phyloP scores from a whole-genome alignment of 2,329 filamentous ascomycete genomes.

The Penicillium sumatraense region DNA sequence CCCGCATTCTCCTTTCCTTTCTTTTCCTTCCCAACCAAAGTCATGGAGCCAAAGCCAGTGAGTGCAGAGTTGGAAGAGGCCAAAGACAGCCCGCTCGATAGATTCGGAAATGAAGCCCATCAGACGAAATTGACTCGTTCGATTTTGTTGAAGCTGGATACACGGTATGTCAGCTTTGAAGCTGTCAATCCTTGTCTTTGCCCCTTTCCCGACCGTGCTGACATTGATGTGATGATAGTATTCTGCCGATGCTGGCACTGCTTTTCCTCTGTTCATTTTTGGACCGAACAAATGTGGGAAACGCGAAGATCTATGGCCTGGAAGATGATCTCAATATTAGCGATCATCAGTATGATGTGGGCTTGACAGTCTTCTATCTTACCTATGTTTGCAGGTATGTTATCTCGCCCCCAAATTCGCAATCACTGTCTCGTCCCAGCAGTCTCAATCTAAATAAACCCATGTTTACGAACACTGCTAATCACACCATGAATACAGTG shows the following conservation, averaged over 20 bases:
- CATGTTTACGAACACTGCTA: too few species aligned
- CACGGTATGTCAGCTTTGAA: slow-evolving; percentile 13
- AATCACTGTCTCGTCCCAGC: too few species aligned
- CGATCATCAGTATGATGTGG: slow-evolving; percentile 67
- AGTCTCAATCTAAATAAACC: too few species aligned
- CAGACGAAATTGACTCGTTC: slow-evolving; percentile 44
- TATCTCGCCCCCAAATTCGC: background rate
- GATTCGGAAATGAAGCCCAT: slow-evolving; percentile 17
- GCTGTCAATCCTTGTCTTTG: background rate
- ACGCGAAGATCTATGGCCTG: slow-evolving; percentile 68
- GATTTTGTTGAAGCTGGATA: slow-evolving; percentile 53
- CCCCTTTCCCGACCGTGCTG: background rate
- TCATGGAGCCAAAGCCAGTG: slow-evolving; percentile 27
- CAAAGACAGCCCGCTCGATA: slow-evolving; percentile 17
- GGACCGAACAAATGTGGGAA: slow-evolving; percentile 75
- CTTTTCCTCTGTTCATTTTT: slow-evolving; percentile 69
- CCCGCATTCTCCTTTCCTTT: background rate
- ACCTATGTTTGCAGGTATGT: slow-evolving; percentile 59
- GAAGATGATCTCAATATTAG: slow-evolving; percentile 62
- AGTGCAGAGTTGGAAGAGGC: slow-evolving; percentile 28
- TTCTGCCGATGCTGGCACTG: slow-evolving; percentile 66
- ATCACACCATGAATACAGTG: slow-evolving; percentile 54
- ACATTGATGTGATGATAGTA: slow-evolving; percentile 43
- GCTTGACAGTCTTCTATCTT: slow-evolving; percentile 68
- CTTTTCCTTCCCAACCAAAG: background rate